These are phyloP conservation scores for Trichophyton benhamiae DNA, from an alignment of 2,329 filamentous ascomycete species.

Conservation along the genomic window DNA sequence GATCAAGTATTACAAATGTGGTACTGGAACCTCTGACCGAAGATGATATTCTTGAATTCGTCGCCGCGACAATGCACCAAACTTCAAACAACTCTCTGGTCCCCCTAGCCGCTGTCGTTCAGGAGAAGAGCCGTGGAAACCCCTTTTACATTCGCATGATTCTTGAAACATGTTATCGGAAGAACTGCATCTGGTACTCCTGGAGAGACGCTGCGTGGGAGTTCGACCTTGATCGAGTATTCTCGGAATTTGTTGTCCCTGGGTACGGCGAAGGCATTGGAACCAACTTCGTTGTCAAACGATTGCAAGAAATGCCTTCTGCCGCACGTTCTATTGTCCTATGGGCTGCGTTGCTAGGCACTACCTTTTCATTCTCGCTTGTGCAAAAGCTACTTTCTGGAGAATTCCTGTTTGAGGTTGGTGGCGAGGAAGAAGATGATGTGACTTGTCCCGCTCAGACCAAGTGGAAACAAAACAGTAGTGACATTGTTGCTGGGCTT, in stretches of 20 bases:
- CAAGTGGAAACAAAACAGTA: conserved; percentile 48
- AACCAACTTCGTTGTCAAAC: conserved; percentile 66
- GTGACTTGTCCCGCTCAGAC: conserved; percentile 28
- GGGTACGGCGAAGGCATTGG: conserved; percentile 69
- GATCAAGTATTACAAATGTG: conserved; percentile 55
- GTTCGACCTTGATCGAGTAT: conserved; percentile 74
- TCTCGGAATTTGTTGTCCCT: conserved; percentile 69
- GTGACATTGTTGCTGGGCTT: conserved; percentile 58
- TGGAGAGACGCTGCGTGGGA: conserved; percentile 73
- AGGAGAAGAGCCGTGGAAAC: conserved; percentile 79
- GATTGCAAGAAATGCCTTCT: conserved; percentile 61
- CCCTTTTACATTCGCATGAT: conserved; percentile 88
- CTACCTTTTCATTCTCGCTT: conserved; percentile 70
- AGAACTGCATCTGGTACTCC: conserved; percentile 81
- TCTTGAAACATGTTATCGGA: conserved; percentile 73
- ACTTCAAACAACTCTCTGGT: conserved; percentile 56
- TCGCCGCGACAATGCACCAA: conserved; percentile 67
- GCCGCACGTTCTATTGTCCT: conserved; percentile 67
- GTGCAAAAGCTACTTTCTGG: conserved; percentile 65
- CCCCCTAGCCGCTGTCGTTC: conserved; percentile 69
- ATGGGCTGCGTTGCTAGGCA: conserved; percentile 76
- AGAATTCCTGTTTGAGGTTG: conserved; percentile 51
- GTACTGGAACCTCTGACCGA: conserved; percentile 62
- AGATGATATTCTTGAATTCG: conserved; percentile 68
- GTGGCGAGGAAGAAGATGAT: conserved; percentile 32